These are phyloP conservation scores for Phlyctochytrium bullatum DNA, from an alignment of 192 early-diverging fungal species.

Conservation along the genomic window DNA sequence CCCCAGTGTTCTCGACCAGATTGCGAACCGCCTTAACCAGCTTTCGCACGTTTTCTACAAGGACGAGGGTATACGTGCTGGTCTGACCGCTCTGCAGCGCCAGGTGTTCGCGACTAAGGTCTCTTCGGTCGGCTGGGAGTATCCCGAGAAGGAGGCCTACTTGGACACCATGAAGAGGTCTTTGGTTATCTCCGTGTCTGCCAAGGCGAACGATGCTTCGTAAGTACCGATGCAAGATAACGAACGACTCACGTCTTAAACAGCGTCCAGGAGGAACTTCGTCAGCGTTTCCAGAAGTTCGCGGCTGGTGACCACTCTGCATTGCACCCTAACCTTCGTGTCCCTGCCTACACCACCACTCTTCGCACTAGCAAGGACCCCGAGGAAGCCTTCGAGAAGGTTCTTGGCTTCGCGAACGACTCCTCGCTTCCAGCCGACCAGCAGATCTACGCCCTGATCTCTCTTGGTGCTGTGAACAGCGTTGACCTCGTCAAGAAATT, in stretches of 20 bases:
- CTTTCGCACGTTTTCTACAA: slow-evolving; percentile 67
- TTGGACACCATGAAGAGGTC: slow-evolving; percentile 72
- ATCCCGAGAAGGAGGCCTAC: slow-evolving; percentile 67
- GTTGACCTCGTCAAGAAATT: slow-evolving; percentile 52
- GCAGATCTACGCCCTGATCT: slow-evolving; percentile 44
- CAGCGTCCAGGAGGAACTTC: slow-evolving; percentile 6
- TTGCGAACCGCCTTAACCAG: slow-evolving; percentile 59
- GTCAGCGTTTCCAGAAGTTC: slow-evolving; percentile 53
- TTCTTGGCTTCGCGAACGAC: slow-evolving; percentile 40
- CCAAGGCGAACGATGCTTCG: slow-evolving; percentile 58
- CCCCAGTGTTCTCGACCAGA: slow-evolving; percentile 59
- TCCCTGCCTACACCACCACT: slow-evolving; percentile 69
- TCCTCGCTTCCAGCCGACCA: slow-evolving; percentile 13
- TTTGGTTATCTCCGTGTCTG: slow-evolving; percentile 71
- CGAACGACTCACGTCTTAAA: not conserved
- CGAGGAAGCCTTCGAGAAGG: slow-evolving; percentile 35
- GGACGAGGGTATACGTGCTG: slow-evolving; percentile 60
- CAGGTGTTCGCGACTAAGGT: slow-evolving; percentile 74
- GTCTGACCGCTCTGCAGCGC: slow-evolving; percentile 66
- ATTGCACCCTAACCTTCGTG: slow-evolving; percentile 62
- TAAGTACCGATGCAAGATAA: slow-evolving; percentile 3
- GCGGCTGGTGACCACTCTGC: slow-evolving; percentile 62
- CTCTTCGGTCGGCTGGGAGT: slow-evolving; percentile 75
- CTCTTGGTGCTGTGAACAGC: slow-evolving; percentile 52
- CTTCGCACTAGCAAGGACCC: slow-evolving; percentile 39